A percentile compares a stretch with the other conserved stretches of the same genome.
Conservation (phyloP, 2,329 filamentous ascomycete species). For the Ceratocystis cubensis region DNA sequence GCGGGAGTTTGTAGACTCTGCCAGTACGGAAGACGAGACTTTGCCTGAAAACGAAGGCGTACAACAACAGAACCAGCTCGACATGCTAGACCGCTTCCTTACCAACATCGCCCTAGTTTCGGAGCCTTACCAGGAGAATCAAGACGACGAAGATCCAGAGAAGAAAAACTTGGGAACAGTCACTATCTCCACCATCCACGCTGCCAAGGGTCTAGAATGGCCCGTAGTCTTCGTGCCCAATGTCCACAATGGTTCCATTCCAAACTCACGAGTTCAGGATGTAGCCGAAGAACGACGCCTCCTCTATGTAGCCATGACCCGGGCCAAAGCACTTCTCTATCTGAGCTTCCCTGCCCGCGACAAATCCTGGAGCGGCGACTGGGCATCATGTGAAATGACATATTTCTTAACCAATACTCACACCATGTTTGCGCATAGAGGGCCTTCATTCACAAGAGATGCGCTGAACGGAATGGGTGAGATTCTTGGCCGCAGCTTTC, state of each 20-base stretch:
- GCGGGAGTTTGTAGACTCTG: conserved; percentile 49
- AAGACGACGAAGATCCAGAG: conserved; percentile 39
- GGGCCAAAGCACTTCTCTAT: conserved; percentile 76
- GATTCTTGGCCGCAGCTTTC: conserved; percentile 54
- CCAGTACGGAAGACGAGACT: conserved; percentile 38
- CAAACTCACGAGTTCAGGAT: conserved; percentile 76
- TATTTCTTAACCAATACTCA: conserved; percentile 25
- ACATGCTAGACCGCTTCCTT: conserved; percentile 62
- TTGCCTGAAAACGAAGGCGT: conserved; percentile 59
- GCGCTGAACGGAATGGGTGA: conserved; percentile 54
- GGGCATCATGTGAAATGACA: conserved; percentile 22
- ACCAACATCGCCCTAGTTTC: conserved; percentile 80
- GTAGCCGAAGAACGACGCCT: conserved; percentile 75
- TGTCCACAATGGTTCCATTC: conserved; percentile 80
- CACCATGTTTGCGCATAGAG: conserved; percentile 41
- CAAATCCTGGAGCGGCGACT: conserved; percentile 1
- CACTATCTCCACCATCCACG: conserved; percentile 92
- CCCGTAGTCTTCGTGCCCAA: conserved; percentile 87
- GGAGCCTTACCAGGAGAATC: conserved; percentile 54
- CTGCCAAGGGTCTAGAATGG: conserved; percentile 93
- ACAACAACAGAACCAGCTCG: conserved; percentile 51
- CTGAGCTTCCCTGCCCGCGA: conserved; percentile 54
- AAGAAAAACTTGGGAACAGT: conserved; percentile 37
- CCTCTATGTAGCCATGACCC: conserved; percentile 92
- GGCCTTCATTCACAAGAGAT: conserved; percentile 54